These are phyloP conservation scores for Apium graveolens DNA, from an alignment of 129 eudicot genomes.

Conservation along the genomic window DNA sequence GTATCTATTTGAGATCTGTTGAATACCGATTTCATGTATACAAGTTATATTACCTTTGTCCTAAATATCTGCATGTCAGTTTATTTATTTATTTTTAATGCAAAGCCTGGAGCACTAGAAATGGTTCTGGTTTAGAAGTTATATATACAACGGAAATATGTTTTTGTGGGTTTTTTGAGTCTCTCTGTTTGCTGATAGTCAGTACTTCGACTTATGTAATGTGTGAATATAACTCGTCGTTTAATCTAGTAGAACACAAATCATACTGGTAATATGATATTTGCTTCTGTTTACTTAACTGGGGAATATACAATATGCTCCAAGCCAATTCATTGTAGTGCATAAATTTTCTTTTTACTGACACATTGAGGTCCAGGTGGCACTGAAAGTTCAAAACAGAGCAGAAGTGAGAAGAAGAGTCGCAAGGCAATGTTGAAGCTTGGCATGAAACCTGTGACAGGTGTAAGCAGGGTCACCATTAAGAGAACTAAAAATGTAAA, in stretches of 20 bases:
- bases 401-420: constrained; percentile 93
- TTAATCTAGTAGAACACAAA: neutral
- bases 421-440: constrained; percentile 91
- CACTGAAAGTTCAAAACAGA: constrained; percentile 59
- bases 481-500: constrained; percentile 83
- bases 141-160: neutral
- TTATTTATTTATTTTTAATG: too few species aligned
- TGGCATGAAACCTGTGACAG: constrained; percentile 79
- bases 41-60: too few species aligned
- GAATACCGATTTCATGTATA: neutral
- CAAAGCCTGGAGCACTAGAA: neutral
- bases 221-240: neutral
- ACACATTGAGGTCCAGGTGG: constrained; percentile 29
- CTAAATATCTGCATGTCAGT: too few species aligned
- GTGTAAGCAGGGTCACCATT: constrained; percentile 85
- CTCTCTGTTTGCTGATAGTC: neutral
- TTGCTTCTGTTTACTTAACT: neutral
- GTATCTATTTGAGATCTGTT: neutral
- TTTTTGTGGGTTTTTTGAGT: neutral
- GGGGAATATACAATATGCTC: neutral
- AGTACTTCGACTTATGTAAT: neutral
- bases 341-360: neutral
- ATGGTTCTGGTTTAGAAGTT: neutral
- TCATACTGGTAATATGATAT: neutral
- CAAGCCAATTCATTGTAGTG: neutral